phyloP scores from a whole-genome alignment of 2,329 filamentous ascomycete genomes.

The Ceratocystis cubensis region DNA sequence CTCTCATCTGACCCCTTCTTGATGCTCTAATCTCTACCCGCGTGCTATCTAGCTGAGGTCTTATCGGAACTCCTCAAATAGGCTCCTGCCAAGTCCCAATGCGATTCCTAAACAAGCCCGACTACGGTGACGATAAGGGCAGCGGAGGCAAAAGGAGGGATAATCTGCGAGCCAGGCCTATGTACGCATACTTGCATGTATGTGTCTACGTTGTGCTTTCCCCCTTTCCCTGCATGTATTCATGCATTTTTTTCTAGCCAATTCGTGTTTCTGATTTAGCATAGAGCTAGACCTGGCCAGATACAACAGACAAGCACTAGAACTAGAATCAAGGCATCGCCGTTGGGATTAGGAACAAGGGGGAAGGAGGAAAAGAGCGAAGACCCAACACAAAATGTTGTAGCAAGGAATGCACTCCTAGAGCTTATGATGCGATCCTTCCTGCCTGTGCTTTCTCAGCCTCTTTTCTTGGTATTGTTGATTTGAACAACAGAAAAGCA shows the following conservation, averaged over 20 bases:
- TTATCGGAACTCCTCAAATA: neutral
- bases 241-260: neutral
- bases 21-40: too few relatives aligned
- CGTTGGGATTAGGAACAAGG: neutral
- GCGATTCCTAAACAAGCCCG: neutral
- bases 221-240: constrained; percentile 7
- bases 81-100: neutral
- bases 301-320: neutral
- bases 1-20: too few relatives aligned
- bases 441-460: neutral
- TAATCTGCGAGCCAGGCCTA: neutral
- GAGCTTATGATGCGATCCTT: neutral
- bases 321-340: neutral
- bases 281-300: neutral
- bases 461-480: constrained; percentile 1
- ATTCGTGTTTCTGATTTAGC: neutral
- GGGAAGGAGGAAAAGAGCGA: neutral
- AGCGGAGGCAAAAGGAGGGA: too few relatives aligned
- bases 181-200: neutral
- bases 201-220: neutral
- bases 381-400: neutral
- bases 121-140: too few relatives aligned
- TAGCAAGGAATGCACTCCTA: neutral
- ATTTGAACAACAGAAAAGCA: neutral
- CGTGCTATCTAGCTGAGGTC: too few relatives aligned